phyloP scores from a whole-genome alignment of 495 filamentous ascomycete species.

The Aspergillus haitiensis region DNA sequence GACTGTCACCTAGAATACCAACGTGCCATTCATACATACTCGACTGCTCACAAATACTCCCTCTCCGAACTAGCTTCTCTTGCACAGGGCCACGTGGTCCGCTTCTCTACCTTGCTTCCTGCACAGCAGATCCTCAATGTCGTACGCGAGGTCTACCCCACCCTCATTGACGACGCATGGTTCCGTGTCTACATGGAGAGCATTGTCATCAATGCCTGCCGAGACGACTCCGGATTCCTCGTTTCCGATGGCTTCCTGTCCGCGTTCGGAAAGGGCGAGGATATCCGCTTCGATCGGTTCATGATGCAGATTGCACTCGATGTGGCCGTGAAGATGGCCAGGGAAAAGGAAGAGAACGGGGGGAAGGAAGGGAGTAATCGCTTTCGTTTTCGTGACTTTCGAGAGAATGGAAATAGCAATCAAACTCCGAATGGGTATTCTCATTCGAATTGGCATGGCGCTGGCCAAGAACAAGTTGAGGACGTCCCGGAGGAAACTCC shows the following conservation, averaged over 20 bases:
- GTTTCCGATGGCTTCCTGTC: constrained; percentile 3
- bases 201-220: neutral
- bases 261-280: constrained; percentile 9
- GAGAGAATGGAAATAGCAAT: constrained; percentile 5
- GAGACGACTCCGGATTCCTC: neutral
- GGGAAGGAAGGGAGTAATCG: neutral
- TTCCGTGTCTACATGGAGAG: constrained; percentile 6
- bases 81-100: constrained; percentile 2
- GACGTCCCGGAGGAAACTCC: neutral
- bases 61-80: neutral
- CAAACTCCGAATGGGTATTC: constrained; percentile 1
- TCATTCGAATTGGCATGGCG: constrained; percentile 3
- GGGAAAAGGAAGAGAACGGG: neutral
- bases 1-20: constrained; percentile 7
- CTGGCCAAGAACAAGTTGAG: constrained; percentile 2
- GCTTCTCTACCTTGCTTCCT: neutral
- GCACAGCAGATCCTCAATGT: neutral
- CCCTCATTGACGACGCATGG: constrained; percentile 4
- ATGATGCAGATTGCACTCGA: constrained; percentile 11
- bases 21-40: neutral
- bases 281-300: constrained; percentile 3
- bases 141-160: constrained; percentile 1
- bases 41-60: neutral
- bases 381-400: constrained; percentile 5
- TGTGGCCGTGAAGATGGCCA: constrained; percentile 3